These are phyloP conservation scores for Exsudoporus floridanus DNA, from an alignment of 1,284 basidiomycete genomes.

Conservation along the genomic window DNA sequence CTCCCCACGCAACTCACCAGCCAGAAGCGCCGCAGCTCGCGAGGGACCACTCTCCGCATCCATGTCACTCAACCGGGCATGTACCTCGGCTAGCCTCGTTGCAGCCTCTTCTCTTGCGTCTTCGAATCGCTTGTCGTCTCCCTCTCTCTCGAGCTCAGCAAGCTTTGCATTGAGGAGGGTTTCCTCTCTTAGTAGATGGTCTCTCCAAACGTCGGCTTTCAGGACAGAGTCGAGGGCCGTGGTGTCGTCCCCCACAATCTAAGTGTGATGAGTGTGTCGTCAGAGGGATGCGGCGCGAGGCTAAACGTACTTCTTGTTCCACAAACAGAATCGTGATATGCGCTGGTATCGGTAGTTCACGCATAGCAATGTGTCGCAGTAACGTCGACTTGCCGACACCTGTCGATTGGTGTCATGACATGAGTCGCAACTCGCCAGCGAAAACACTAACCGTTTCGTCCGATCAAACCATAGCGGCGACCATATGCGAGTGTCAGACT, in stretches of 20 bases:
- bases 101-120: constrained; percentile 86
- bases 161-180: constrained; percentile 71
- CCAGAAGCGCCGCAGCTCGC: constrained; percentile 85
- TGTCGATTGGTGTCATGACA: constrained; percentile 21
- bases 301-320: constrained; percentile 83
- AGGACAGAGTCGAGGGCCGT: constrained; percentile 90
- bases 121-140: constrained; percentile 74
- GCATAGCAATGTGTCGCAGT: constrained; percentile 92
- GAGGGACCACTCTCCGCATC: constrained; percentile 97
- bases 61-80: constrained; percentile 91
- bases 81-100: constrained; percentile 87
- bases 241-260: constrained; percentile 93
- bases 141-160: constrained; percentile 67
- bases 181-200: constrained; percentile 86
- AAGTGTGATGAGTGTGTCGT: neutral
- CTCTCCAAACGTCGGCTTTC: constrained; percentile 96
- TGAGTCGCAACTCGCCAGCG: neutral
- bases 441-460: constrained; percentile 62
- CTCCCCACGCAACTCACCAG: constrained; percentile 50
- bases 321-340: constrained; percentile 98
- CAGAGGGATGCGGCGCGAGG: neutral
- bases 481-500: constrained; percentile 88
- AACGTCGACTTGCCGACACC: constrained; percentile 98
- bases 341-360: constrained; percentile 90
- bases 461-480: constrained; percentile 84